These are phyloP conservation scores for Adansonia gregorii DNA, from an alignment of 441 rosid species.

Conservation along the genomic window DNA sequence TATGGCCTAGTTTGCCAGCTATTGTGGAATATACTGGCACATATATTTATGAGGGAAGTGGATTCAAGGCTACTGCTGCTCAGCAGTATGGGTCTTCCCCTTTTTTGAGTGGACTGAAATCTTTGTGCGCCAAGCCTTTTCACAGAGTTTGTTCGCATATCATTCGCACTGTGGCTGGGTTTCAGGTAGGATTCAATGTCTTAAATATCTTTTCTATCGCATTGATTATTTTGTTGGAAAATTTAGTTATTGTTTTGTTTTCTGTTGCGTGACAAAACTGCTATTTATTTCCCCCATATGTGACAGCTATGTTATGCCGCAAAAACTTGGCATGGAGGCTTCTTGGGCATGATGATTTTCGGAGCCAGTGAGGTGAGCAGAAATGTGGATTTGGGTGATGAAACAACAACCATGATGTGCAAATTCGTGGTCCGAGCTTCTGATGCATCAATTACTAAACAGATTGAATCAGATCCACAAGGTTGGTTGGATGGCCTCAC, in stretches of 20 bases:
- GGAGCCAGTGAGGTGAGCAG: constrained; percentile 99
- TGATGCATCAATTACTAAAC: constrained; percentile 89
- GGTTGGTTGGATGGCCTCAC: constrained; percentile 98
- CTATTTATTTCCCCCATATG: constrained; percentile 15
- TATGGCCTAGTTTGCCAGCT: constrained; percentile 99
- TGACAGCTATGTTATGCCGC: constrained; percentile 95
- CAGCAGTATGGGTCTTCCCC: constrained; percentile 98
- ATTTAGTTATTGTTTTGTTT: background rate
- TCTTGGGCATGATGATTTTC: constrained; percentile 91
- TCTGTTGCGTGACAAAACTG: background rate
- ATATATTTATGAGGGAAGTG: constrained; percentile 91
- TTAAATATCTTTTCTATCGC: background rate
- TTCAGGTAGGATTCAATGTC: constrained; percentile 65
- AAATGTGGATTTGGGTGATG: constrained; percentile 95
- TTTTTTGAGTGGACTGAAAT: constrained; percentile 88
- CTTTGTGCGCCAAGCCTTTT: constrained; percentile 89
- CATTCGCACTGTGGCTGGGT: constrained; percentile 93
- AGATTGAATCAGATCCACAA: constrained; percentile 86
- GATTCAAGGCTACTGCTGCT: constrained; percentile 98
- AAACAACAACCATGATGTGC: constrained; percentile 96
- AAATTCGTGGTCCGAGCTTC: constrained; percentile 97
- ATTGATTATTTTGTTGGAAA: background rate
- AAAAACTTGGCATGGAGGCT: constrained; percentile 98
- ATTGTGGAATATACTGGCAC: constrained; percentile 88
- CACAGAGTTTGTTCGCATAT: constrained; percentile 94